Conservation (phyloP, 2,329 filamentous ascomycete genomes). For the Parastagonospora nodorum region DNA sequence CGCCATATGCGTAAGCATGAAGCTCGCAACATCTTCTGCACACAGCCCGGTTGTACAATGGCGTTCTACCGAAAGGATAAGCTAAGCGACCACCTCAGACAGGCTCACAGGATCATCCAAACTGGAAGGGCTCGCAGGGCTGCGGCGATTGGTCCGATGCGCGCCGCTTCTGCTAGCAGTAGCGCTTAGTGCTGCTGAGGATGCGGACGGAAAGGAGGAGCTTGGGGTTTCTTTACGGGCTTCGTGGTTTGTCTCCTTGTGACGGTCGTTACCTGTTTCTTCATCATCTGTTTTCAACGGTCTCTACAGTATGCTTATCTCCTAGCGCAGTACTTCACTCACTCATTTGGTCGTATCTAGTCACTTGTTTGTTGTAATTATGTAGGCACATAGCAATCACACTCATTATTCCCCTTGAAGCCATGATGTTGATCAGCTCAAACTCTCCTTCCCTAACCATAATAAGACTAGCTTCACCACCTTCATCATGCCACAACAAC, state of each 20-base stretch:
- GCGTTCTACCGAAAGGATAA: constrained; percentile 23
- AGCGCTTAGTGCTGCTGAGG: no score
- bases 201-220: no score
- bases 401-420: not conserved
- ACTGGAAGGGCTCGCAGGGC: not conserved
- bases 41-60: constrained; percentile 9
- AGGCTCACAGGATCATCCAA: not conserved
- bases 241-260: no score
- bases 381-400: not conserved
- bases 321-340: not conserved
- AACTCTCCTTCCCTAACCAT: not conserved
- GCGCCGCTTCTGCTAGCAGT: not conserved
- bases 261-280: no score
- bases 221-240: no score
- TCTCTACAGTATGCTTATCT: no score
- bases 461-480: not conserved
- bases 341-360: not conserved
- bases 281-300: no score
- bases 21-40: constrained; percentile 5
- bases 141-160: not conserved
- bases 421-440: not conserved
- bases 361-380: not conserved
- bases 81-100: constrained; percentile 15
- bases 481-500: no score
- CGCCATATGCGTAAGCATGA: constrained; percentile 24